phyloP scores from a whole-genome alignment of 2,329 filamentous ascomycete species.

The Trichoderma sp. region DNA sequence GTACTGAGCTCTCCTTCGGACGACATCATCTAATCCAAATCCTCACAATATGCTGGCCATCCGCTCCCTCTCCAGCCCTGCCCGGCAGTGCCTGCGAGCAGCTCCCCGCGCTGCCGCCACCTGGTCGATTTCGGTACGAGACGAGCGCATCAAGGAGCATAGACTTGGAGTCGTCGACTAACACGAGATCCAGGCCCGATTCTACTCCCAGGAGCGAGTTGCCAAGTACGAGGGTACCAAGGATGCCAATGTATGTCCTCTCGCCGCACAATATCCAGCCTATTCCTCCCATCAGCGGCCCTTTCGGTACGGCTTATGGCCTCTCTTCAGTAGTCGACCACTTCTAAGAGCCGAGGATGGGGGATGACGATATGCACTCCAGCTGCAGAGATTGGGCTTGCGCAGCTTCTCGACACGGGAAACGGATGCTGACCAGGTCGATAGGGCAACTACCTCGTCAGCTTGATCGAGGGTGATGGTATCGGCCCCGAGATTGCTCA shows the following conservation, averaged over 20 bases:
- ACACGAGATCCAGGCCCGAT: constrained; percentile 51
- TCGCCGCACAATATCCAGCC: constrained; percentile 29
- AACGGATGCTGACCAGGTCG: constrained; percentile 33
- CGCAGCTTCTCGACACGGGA: constrained; percentile 19
- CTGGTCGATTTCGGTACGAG: constrained; percentile 43
- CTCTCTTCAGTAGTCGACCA: constrained; percentile 30
- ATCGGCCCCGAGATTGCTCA: constrained; percentile 98
- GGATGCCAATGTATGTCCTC: constrained; percentile 74
- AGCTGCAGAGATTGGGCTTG: constrained; percentile 22
- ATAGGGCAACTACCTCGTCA: constrained; percentile 93
- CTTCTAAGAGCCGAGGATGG: constrained; percentile 22
- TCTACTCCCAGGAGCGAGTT: constrained; percentile 72
- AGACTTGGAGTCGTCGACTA: neutral
- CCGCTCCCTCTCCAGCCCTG: constrained; percentile 74
- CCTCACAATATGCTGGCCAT: constrained; percentile 83
- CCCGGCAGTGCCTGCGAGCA: constrained; percentile 75
- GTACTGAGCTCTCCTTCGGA: neutral
- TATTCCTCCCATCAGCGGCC: constrained; percentile 32
- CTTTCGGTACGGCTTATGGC: neutral
- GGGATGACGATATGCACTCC: constrained; percentile 47
- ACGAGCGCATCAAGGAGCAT: constrained; percentile 13
- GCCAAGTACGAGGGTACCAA: constrained; percentile 94
- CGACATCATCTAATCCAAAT: constrained; percentile 16
- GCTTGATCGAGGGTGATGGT: constrained; percentile 97
- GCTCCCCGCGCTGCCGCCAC: constrained; percentile 58